Conservation (phyloP, 176 grass and related monocot genomes). For the Triticum urartu region DNA sequence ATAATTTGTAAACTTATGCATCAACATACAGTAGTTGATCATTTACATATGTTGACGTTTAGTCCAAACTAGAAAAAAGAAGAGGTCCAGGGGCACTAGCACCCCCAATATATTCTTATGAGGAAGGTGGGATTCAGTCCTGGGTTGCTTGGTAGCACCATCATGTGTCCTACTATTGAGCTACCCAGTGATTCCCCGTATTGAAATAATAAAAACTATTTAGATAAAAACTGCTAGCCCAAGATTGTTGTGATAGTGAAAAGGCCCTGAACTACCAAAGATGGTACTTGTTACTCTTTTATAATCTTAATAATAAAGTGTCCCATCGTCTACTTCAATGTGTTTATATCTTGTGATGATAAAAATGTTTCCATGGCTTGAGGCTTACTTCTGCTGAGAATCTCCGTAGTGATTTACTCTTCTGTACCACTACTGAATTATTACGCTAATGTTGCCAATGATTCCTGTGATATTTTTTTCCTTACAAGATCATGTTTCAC, state of each 20-base stretch:
- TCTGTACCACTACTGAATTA: not conserved
- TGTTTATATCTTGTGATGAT: not conserved
- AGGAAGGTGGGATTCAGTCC: not conserved
- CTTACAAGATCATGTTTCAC: constrained; percentile 26
- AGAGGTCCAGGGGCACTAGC: not conserved
- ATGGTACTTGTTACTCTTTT: not conserved
- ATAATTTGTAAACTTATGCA: not conserved
- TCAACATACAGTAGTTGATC: not conserved
- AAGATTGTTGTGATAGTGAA: not conserved
- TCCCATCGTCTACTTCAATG: not conserved
- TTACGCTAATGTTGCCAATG: constrained; percentile 1
- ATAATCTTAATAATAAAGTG: not conserved
- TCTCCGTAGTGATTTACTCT: not conserved
- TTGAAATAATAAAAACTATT: not conserved
- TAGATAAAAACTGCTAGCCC: not conserved
- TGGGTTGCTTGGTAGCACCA: not conserved
- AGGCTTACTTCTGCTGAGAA: not conserved
- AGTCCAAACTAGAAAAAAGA: not conserved
- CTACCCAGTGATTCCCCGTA: not conserved
- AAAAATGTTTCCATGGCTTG: constrained; percentile 20
- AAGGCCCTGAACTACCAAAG: not conserved
- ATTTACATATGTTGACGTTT: not conserved
- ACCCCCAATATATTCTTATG: not conserved
- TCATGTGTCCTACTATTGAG: not conserved
- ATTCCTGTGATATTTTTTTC: not conserved